Percentiles rank a stretch among this genome's conserved stretches.
phyloP scores from a whole-genome alignment of 139 green algal species.

The Coelastrella sp. region DNA sequence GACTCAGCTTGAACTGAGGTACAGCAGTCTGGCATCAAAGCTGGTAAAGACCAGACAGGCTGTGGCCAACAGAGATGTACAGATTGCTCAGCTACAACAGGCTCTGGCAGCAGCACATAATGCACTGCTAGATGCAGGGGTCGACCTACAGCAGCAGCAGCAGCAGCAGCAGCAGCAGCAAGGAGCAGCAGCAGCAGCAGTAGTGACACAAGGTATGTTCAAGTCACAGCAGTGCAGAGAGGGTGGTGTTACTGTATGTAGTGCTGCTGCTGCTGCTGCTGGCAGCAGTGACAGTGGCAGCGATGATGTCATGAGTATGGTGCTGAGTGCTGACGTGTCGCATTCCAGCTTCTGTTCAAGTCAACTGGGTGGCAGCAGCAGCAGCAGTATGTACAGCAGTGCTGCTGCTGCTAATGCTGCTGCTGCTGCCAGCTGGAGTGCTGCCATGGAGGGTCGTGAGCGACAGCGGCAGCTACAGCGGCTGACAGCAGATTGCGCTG shows the following conservation, averaged over 20 bases:
- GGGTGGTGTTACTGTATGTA: not conserved
- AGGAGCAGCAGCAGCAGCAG: not conserved
- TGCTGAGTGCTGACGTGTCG: no score
- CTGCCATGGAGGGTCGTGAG: constrained; percentile 18
- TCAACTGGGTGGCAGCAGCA: no score
- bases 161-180: not conserved
- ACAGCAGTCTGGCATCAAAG: constrained; percentile 20
- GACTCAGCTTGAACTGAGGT: not conserved
- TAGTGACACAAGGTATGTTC: not conserved
- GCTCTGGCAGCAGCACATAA: constrained; percentile 28
- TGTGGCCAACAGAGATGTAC: not conserved
- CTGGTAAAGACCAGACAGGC: constrained; percentile 2
- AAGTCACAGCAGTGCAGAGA: not conserved
- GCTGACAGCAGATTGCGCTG: constrained; percentile 4
- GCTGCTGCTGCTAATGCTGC: constrained; percentile 19
- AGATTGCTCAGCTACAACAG: constrained; percentile 27
- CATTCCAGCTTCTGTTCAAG: no score
- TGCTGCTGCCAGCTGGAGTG: constrained; percentile 36
- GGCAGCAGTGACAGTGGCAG: no score
- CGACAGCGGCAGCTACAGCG: constrained; percentile 28
- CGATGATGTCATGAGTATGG: no score
- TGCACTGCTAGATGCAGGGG: constrained; percentile 15
- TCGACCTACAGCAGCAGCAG: not conserved
- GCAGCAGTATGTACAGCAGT: no score
- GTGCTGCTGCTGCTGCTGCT: constrained; percentile 1